Percentiles rank a stretch among this genome's conserved stretches.
These are phyloP conservation scores for Rugonectria rugulosa DNA, from an alignment of 2,329 filamentous ascomycete species.

Conservation along the genomic window DNA sequence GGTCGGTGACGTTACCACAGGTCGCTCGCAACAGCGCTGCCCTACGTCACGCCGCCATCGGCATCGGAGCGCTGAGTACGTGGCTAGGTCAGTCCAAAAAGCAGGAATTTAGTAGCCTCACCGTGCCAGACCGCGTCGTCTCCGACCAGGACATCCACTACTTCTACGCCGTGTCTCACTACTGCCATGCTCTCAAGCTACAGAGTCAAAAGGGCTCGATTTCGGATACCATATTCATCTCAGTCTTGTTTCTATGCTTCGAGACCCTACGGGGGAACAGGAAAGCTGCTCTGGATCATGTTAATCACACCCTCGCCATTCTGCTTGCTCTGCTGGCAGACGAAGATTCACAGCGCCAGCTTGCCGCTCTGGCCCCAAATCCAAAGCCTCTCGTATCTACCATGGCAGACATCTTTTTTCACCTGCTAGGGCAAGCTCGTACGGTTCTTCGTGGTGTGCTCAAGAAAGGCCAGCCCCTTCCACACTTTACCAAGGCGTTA, in stretches of 20 bases:
- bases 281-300: slow-evolving; percentile 44
- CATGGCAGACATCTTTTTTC: slow-evolving; percentile 27
- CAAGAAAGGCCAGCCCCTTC: slow-evolving; percentile 17
- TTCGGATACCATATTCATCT: slow-evolving; percentile 42
- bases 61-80: slow-evolving; percentile 40
- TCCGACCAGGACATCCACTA: slow-evolving; percentile 32
- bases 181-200: slow-evolving; percentile 44
- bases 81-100: slow-evolving; percentile 14
- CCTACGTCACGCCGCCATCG: slow-evolving; percentile 43
- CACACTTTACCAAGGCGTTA: slow-evolving; percentile 28
- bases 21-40: slow-evolving; percentile 37
- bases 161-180: slow-evolving; percentile 44
- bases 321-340: slow-evolving; percentile 43
- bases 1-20: slow-evolving; percentile 42
- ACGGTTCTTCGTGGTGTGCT: slow-evolving; percentile 23
- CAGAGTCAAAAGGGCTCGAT: slow-evolving; percentile 37
- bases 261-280: slow-evolving; percentile 42
- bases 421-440: slow-evolving; percentile 24
- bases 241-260: slow-evolving; percentile 43
- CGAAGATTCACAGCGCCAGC: slow-evolving; percentile 8
- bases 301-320: slow-evolving; percentile 47
- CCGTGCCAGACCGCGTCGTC: neutral
- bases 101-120: neutral
- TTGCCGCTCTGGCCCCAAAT: slow-evolving; percentile 28
- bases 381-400: slow-evolving; percentile 29